Base-by-base conservation (phyloP, 495 filamentous ascomycete species). In the Thermothielavioides terrestris region DNA sequence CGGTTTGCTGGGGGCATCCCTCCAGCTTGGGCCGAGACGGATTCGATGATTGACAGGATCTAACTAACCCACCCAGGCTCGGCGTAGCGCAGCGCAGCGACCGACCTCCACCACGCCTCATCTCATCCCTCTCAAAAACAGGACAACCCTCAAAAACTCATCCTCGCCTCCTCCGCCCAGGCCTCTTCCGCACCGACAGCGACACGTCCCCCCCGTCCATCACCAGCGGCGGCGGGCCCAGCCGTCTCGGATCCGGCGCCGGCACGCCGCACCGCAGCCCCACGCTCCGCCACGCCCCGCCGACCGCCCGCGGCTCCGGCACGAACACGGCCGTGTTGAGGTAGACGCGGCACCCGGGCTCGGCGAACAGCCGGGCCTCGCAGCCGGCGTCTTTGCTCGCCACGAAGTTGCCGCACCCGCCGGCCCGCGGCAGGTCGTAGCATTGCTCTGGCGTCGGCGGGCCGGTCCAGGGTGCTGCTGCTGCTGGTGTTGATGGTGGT, bases 261-360 rank as follows among this genome's bases (percentile, higher is more conserved):
- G 49, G 42, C 4, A 62, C 47, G 2, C 69, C 69, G 20, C 69
- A 72, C 39, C 42, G 39, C 17, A 72, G 53, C 46, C 59, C 59
- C n/a, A 72, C 30, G 28, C 69, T 72, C 37, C 68, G 50, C 35
- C 69, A 55, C 4, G 50, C 22, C 12, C 69, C 69, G 0, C 68
- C 69, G 0, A 70, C 54, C 6, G 63, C 60, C 25, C 62, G 50
- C 3, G 52, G 30, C 53, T 70, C 68, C 3, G 66, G 66, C 1
- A 61, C 52, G 25, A 72, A 72, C 3, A 72, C 69, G 23, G 65
- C 69, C 5, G 69, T 59, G 37, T 70, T 72, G 30, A 64, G 44
- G 38, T 63, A 72, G 42, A 58, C 56, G 12, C 49, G 27, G 34
- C 69, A 72, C 9, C 60, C 58, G 2, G 50, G 54, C 50, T 72